Conservation (phyloP, 352 stramenopile genomes). For the Globisporangium echinulatum region DNA sequence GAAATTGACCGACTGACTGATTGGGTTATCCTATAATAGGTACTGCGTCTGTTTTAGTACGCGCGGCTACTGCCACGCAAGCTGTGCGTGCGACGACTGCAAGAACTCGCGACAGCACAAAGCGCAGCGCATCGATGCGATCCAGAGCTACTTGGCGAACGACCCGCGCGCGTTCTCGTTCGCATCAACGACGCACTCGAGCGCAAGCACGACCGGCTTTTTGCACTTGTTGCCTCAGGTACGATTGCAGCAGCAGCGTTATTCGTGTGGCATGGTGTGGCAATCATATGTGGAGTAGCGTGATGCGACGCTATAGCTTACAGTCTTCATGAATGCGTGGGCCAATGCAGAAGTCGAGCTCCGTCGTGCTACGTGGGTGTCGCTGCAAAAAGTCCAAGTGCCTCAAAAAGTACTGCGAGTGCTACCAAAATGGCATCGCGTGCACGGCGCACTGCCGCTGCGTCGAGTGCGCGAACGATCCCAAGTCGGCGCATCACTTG, state of each 20-base stretch:
- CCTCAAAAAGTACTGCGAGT: conserved; percentile 98
- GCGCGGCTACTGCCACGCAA: conserved; percentile 66
- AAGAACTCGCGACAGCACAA: conserved; percentile 55
- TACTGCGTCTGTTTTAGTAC: conserved; percentile 84
- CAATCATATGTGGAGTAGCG: too few relatives aligned
- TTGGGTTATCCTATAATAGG: conserved; percentile 11
- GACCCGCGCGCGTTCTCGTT: conserved; percentile 74
- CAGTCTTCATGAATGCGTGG: too few relatives aligned
- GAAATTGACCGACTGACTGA: too few relatives aligned
- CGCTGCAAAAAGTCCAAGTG: conserved; percentile 97
- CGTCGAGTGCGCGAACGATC: conserved; percentile 91
- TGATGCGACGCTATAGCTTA: too few relatives aligned
- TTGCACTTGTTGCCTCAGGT: conserved; percentile 67
- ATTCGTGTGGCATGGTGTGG: too few relatives aligned
- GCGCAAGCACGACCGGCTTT: conserved; percentile 33
- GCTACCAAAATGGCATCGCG: conserved; percentile 91
- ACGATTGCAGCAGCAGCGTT: not conserved
- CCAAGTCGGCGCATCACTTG: conserved; percentile 18
- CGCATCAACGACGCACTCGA: conserved; percentile 20
- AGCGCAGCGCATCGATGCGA: conserved; percentile 63
- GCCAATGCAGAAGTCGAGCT: conserved; percentile 49
- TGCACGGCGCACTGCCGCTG: conserved; percentile 94
- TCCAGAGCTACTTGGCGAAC: conserved; percentile 72
- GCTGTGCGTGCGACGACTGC: conserved; percentile 68
- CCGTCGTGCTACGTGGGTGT: conserved; percentile 82